These are phyloP conservation scores for Prinsepia uniflora DNA, from an alignment of 306 rosid genomes.

Conservation along the genomic window DNA sequence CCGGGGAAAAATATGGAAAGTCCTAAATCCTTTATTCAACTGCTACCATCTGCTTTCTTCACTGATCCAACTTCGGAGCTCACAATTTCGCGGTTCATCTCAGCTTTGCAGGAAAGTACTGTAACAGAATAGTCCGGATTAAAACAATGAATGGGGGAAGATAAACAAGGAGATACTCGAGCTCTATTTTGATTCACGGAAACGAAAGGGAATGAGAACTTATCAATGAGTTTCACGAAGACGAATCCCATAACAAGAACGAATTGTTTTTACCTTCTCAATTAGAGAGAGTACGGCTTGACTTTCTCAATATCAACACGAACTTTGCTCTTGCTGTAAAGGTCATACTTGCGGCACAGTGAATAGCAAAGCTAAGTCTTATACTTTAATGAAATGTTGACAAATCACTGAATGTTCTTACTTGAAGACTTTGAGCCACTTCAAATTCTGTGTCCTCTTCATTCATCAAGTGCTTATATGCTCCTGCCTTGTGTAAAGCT, in stretches of 20 bases:
- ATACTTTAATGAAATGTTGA: neutral
- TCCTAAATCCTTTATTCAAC: conserved; percentile 15
- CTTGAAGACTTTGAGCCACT: conserved; percentile 35
- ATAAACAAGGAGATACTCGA: neutral
- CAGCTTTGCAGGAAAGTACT: conserved; percentile 4
- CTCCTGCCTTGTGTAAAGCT: conserved; percentile 29
- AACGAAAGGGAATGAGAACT: neutral
- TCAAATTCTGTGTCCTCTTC: conserved; percentile 26
- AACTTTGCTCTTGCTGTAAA: conserved; percentile 36
- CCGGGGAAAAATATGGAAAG: neutral
- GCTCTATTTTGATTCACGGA: neutral
- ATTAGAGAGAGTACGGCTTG: conserved; percentile 29
- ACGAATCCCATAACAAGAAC: neutral
- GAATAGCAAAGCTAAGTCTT: neutral
- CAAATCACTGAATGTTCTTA: conserved; percentile 7
- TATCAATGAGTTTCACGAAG: neutral
- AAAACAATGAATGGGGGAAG: neutral
- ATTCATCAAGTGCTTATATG: conserved; percentile 32
- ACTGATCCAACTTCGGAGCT: conserved; percentile 7
- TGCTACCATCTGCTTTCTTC: neutral
- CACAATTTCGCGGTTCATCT: conserved; percentile 22
- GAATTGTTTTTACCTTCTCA: conserved; percentile 15
- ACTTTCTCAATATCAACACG: conserved; percentile 26
- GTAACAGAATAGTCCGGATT: neutral
- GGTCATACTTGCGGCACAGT: conserved; percentile 30